Conservation (phyloP, 2,329 filamentous ascomycete genomes). For the Aspergillus novofumigatus region DNA sequence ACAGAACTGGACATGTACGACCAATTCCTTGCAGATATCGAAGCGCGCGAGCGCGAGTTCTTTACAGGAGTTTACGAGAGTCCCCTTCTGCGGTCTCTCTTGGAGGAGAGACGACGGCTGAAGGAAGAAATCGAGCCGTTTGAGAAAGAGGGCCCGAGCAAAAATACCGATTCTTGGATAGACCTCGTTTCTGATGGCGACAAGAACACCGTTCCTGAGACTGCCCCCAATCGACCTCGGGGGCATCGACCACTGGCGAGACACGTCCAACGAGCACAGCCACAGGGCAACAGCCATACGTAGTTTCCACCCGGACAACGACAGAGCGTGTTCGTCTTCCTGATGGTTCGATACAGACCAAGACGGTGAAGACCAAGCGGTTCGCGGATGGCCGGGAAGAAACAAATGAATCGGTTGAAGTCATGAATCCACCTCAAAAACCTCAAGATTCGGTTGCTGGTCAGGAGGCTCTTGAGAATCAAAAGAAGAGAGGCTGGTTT, state of each 20-base stretch:
- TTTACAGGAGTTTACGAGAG: constrained; percentile 26
- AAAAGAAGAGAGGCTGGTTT: constrained; percentile 31
- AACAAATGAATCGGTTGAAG: constrained; percentile 51
- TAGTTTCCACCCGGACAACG: constrained; percentile 55
- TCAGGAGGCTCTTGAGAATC: constrained; percentile 5
- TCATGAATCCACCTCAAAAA: constrained; percentile 21
- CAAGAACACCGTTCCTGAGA: constrained; percentile 21
- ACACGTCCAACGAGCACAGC: constrained; percentile 1
- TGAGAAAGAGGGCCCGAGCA: constrained; percentile 2
- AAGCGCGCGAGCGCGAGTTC: constrained; percentile 30
- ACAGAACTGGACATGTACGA: constrained; percentile 55
- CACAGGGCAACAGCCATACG: constrained; percentile 15
- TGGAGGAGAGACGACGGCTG: constrained; percentile 28
- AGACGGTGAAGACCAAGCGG: constrained; percentile 53
- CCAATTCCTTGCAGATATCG: constrained; percentile 40
- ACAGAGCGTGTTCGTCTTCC: constrained; percentile 52
- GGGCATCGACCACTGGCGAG: background rate
- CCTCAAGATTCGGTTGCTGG: constrained; percentile 8
- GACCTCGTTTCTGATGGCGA: constrained; percentile 24
- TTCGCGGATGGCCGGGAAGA: constrained; percentile 60
- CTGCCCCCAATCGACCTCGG: constrained; percentile 1
- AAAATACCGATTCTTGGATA: constrained; percentile 25
- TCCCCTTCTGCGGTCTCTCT: constrained; percentile 31
- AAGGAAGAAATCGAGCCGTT: constrained; percentile 14
- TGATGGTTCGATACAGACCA: constrained; percentile 57